phyloP scores from a whole-genome alignment of 768 basidiomycete genomes.

The Termitomyces sp. region DNA sequence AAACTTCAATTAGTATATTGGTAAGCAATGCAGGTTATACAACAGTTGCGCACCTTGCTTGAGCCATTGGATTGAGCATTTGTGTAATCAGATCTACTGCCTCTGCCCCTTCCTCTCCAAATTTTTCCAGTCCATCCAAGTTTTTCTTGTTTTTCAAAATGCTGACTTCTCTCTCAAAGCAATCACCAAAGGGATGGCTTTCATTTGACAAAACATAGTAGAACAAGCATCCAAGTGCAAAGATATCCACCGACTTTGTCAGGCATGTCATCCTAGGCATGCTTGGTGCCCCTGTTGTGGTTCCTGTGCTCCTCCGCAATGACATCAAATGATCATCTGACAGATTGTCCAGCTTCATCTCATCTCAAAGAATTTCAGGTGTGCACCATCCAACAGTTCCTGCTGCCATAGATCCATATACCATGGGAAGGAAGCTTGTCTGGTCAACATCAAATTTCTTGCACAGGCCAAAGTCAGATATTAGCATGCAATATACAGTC shows the following conservation, averaged over 20 bases:
- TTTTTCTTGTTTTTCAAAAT: too few relatives aligned
- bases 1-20: neutral
- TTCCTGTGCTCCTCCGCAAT: too few relatives aligned
- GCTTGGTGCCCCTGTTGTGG: conserved; percentile 35
- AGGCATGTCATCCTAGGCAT: conserved; percentile 56
- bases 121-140: too few relatives aligned
- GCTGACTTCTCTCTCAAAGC: too few relatives aligned
- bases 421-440: conserved; percentile 91
- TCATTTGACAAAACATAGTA: conserved; percentile 90
- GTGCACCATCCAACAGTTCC: conserved; percentile 96
- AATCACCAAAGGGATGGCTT: conserved; percentile 91
- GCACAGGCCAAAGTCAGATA: too few relatives aligned
- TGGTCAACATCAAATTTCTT: too few relatives aligned
- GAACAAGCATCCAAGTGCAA: too few relatives aligned
- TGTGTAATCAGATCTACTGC: too few relatives aligned
- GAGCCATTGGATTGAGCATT: too few relatives aligned
- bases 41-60: conserved; percentile 52
- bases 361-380: conserved; percentile 90
- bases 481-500: too few relatives aligned
- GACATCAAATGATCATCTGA: conserved; percentile 61
- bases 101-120: conserved; percentile 92
- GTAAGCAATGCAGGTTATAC: neutral
- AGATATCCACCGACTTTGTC: too few relatives aligned
- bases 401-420: too few relatives aligned
- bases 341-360: conserved; percentile 86